Base-by-base conservation (phyloP, 1,284 basidiomycete genomes). In the Cutaneotrichosporon sp. region DNA sequence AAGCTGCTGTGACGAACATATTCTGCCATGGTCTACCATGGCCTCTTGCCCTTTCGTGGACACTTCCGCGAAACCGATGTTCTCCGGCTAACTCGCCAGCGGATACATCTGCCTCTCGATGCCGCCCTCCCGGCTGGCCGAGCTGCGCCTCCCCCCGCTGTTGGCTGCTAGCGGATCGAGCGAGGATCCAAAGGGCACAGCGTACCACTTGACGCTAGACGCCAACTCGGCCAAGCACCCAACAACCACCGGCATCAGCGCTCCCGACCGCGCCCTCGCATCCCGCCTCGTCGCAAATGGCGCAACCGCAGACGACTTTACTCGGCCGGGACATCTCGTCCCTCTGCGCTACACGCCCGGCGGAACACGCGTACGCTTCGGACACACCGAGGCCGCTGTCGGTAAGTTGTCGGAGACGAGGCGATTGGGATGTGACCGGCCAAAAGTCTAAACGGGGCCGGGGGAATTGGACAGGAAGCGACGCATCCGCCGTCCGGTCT, bases 181-280 rank as follows among this genome's bases (percentile, higher is more conserved):
- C 41, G 84, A 91, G 65, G 94, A 99, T 62, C 83, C 84, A 46
- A 87, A 96, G 74, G 83, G 84, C 51, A 99, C 94, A 0, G 96
- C 96, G 0, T 98, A 98, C 76, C 93, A 94, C n/a, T 80, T 97
- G 61, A 98, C 94, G 0, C 76, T 96, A 35, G 96, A 98, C 76
- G 94, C 94, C 74, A 86, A 83, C 65, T 79, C 44, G 29, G 22
- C 59, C 17, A 60, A 54, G 52, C 66, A 66, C 46, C 59, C 61
- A 24, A 56, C 64, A 11, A 86, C 90, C 1, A 99, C 96, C 9
- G 96, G 96, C 31, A 99, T 99, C 65, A 96, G 91, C 43, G 94
- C 96, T 4, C 86, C 91, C 74, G 94, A 99, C 76, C 85, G 96
- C 54, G 85, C 90, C 6, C 79, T 93, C 51, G 94, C 92, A 8